Percentiles rank a stretch among this genome's conserved stretches.
Conservation (phyloP, 2,329 filamentous ascomycete genomes). For the Trichoderma brevicompactum region DNA sequence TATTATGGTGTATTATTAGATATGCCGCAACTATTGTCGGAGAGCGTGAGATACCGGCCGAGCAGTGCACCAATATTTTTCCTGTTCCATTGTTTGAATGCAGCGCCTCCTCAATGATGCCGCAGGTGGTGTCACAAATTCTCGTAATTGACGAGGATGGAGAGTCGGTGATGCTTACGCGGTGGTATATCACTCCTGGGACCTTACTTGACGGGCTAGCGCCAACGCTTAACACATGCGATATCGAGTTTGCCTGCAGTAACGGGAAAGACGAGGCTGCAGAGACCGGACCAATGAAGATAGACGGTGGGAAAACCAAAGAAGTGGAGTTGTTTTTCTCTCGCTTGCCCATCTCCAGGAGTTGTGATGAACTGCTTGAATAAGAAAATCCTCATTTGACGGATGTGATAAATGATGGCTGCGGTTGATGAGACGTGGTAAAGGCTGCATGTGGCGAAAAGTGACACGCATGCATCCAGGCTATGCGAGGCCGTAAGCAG, state of each 20-base stretch:
- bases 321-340: slow-evolving; percentile 9
- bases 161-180: slow-evolving; percentile 23
- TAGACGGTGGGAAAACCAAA: slow-evolving; percentile 3
- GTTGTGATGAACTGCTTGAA: not conserved
- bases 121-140: slow-evolving; percentile 10
- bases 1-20: slow-evolving; percentile 10
- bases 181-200: slow-evolving; percentile 11
- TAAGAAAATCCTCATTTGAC: not conserved
- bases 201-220: slow-evolving; percentile 20
- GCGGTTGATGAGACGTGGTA: not conserved
- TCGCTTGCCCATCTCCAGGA: slow-evolving; percentile 12
- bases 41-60: slow-evolving; percentile 25
- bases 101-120: slow-evolving; percentile 12
- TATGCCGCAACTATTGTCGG: slow-evolving; percentile 16
- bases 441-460: not conserved
- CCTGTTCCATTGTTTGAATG: slow-evolving; percentile 5
- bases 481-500: not conserved
- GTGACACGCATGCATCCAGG: not conserved
- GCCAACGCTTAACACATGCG: slow-evolving; percentile 25
- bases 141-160: slow-evolving; percentile 16
- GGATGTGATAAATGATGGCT: not conserved
- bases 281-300: slow-evolving; percentile 18
- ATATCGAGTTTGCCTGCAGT: slow-evolving; percentile 18
- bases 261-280: slow-evolving; percentile 15
- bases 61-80: slow-evolving; percentile 23